phyloP scores from a whole-genome alignment of 257 asterid species.

The Nicotiana sylvestris region DNA sequence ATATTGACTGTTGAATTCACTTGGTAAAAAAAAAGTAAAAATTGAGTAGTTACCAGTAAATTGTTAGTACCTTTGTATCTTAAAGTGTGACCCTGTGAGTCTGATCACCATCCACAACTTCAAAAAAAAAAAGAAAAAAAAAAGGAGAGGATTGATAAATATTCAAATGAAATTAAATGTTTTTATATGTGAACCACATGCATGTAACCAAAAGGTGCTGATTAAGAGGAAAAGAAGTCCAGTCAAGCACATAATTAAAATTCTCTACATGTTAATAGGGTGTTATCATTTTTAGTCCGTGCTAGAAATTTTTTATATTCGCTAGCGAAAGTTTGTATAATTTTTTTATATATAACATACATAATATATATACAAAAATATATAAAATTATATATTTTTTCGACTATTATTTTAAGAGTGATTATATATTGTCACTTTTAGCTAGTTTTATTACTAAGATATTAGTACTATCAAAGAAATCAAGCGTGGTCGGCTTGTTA shows the following conservation, averaged over 20 bases:
- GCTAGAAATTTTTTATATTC: too few relatives aligned
- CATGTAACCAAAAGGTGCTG: not conserved
- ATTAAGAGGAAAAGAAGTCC: not conserved
- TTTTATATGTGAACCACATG: not conserved
- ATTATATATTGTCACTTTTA: not conserved
- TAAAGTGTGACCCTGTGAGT: not conserved
- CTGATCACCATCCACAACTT: not conserved
- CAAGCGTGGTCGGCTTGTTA: constrained; percentile 30
- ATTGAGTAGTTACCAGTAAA: too few relatives aligned
- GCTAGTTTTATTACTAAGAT: not conserved
- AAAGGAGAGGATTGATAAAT: not conserved
- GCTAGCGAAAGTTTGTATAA: too few relatives aligned
- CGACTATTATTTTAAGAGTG: too few relatives aligned
- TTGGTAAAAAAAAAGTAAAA: too few relatives aligned
- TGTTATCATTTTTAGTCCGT: too few relatives aligned
- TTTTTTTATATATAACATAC: too few relatives aligned
- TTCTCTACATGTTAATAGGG: not conserved
- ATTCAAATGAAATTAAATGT: not conserved
- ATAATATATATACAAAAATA: too few relatives aligned
- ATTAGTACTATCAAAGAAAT: not conserved
- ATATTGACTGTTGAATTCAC: too few relatives aligned
- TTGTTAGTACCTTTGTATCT: not conserved
- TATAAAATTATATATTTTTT: too few relatives aligned
- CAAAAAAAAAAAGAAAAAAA: not conserved
- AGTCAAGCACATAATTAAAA: not conserved